Evolutionary conservation across 2,329 filamentous ascomycete genomes (phyloP), one percentile per base, ranked within the genome.

Genomic region (Hansfordia pulvinata): DNA sequence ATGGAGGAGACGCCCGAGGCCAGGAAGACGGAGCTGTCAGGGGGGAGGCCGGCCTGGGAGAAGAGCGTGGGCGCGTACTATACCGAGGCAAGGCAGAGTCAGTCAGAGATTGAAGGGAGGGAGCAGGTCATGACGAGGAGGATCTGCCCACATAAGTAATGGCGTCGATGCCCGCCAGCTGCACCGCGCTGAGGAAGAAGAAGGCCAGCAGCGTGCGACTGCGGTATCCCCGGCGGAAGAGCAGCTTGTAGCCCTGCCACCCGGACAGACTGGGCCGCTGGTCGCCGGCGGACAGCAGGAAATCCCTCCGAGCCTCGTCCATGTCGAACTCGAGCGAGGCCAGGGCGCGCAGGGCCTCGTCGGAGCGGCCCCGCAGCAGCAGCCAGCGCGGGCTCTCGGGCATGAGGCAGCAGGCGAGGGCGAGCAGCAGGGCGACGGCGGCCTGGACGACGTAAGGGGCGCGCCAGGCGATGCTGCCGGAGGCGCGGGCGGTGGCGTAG

Each of bases 51-150:
- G 2, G 72, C 69, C 27, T 71, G 65, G 14, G 58, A 47, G 35
- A 77, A 77, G 0, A 78, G 53, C 0, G 64, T 46, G 0, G 72
- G 72, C 0, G 71, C 68, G 30, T 77, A 77, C 59, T 69, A n/a
- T n/a, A n/a, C n/a, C n/a, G n/a, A n/a, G n/a, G n/a, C n/a, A n/a
- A n/a, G n/a, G n/a, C n/a, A n/a, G n/a, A n/a, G n/a, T n/a, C n/a
- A n/a, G n/a, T n/a, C n/a, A n/a, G n/a, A n/a, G n/a, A n/a, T n/a
- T n/a, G 22, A 10, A 3, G 25, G 11, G 28, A 6, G 19, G 20
- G 8, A 19, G 13, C 5, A 19, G 8, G n/a, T 8, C 6, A 8
- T 6, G 3, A 9, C 21, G 15, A 4, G 4, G 16, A 4, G 12
- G 50, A n/a, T n/a, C n/a, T n/a, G n/a, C 58, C 42, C 40, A 69